Conservation (phyloP, 2,329 filamentous ascomycete genomes). For the Fusarium avenaceum region DNA sequence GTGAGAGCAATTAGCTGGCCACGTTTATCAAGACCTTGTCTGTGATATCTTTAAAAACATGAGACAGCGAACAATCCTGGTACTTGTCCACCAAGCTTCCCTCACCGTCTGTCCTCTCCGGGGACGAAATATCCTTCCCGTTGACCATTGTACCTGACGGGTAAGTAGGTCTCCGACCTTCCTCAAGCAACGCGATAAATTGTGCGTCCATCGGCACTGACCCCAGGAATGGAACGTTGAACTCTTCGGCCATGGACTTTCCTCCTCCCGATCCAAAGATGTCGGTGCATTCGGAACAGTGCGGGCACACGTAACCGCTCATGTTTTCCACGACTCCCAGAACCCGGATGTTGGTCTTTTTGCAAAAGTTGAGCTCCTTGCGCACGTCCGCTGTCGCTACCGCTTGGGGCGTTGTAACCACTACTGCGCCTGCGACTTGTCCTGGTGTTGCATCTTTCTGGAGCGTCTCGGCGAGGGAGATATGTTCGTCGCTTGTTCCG, state of each 20-base stretch:
- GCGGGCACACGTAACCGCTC: constrained; percentile 88
- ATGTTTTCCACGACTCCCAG: constrained; percentile 98
- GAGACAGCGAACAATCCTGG: constrained; percentile 75
- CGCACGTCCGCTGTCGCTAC: constrained; percentile 93
- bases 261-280: constrained; percentile 94
- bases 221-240: constrained; percentile 85
- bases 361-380: constrained; percentile 94
- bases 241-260: constrained; percentile 88
- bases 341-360: constrained; percentile 82
- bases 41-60: constrained; percentile 76
- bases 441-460: constrained; percentile 72
- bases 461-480: constrained; percentile 90
- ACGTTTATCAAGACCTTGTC: constrained; percentile 54
- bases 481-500: constrained; percentile 96
- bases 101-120: constrained; percentile 18
- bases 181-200: constrained; percentile 89
- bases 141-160: constrained; percentile 75
- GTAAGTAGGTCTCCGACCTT: constrained; percentile 73
- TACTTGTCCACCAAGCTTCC: constrained; percentile 78
- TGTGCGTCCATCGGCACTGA: constrained; percentile 92
- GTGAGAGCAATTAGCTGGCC: background rate
- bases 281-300: constrained; percentile 88
- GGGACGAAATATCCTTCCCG: constrained; percentile 65
- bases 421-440: constrained; percentile 86
- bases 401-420: constrained; percentile 96